Evolutionary conservation across 2,329 filamentous ascomycete species (phyloP).

Genomic region (Pseudocercospora vitis): DNA sequence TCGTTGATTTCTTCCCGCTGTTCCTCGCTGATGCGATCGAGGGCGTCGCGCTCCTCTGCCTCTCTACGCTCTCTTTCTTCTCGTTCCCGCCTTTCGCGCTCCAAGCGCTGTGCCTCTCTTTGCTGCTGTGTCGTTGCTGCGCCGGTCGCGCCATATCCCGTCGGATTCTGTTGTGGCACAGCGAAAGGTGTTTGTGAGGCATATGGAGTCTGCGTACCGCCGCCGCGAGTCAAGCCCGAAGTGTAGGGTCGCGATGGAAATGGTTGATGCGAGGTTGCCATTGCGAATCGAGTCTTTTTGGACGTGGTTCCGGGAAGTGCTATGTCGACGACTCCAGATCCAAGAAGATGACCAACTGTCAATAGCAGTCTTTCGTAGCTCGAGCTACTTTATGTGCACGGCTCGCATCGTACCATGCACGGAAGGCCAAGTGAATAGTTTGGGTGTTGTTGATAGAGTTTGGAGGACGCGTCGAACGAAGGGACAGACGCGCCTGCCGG

Average conservation of each 20-base stretch:
- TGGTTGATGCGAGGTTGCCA: constrained; percentile 57
- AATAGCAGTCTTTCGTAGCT: too few relatives aligned
- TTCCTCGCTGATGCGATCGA: constrained; percentile 72
- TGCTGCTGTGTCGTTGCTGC: constrained; percentile 38
- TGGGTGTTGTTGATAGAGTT: constrained; percentile 4
- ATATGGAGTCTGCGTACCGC: constrained; percentile 38
- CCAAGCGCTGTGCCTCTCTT: constrained; percentile 45
- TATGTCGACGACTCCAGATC: background rate
- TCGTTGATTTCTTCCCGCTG: constrained; percentile 92
- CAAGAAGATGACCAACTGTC: background rate
- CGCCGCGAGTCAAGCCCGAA: constrained; percentile 45
- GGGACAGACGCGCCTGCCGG: background rate
- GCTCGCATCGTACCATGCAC: background rate
- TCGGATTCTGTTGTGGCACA: constrained; percentile 35
- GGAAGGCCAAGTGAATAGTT: constrained; percentile 1
- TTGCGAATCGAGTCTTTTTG: constrained; percentile 31
- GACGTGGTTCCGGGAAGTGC: constrained; percentile 12
- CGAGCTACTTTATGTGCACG: background rate
- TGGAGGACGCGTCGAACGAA: constrained; percentile 3
- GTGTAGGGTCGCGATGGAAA: constrained; percentile 57
- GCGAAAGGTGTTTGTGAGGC: constrained; percentile 35
- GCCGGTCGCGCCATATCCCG: constrained; percentile 39
- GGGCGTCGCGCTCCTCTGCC: constrained; percentile 46
- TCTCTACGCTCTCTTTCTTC: constrained; percentile 45
- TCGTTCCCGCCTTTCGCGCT: constrained; percentile 45